Conservation (phyloP, 805 yeast genomes). For the Zygosaccharomyces bailii region DNA sequence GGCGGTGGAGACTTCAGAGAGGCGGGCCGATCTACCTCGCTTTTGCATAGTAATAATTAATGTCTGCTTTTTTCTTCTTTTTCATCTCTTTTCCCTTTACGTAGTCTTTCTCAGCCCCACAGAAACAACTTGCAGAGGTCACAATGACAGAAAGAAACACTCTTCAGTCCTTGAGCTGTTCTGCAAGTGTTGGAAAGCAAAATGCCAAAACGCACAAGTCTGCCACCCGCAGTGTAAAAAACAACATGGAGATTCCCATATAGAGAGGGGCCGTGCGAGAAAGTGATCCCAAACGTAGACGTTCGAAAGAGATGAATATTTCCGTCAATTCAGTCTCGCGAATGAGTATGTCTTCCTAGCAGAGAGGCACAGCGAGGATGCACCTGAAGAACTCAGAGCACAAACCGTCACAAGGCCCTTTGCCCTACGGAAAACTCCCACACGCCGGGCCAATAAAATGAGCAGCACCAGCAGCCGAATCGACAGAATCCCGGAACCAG, state of each 20-base stretch:
- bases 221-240: not conserved
- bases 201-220: not conserved
- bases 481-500: slow-evolving; percentile 13
- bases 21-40: not conserved
- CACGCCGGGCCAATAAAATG: not conserved
- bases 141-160: not conserved
- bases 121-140: not conserved
- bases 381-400: slow-evolving; percentile 9
- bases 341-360: not conserved
- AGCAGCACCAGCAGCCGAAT: slow-evolving; percentile 2
- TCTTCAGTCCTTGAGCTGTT: not conserved
- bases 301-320: not conserved
- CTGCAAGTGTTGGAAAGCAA: not conserved
- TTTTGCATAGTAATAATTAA: not conserved
- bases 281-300: not conserved
- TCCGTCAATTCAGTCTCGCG: not conserved
- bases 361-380: not conserved
- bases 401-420: not conserved
- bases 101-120: not conserved
- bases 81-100: not conserved
- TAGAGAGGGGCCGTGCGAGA: not conserved
- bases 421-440: not conserved
- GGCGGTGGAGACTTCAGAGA: slow-evolving; percentile 41
- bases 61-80: slow-evolving; percentile 13
- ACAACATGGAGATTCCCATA: not conserved